These are phyloP conservation scores for Graphiopsis chlorocephala DNA, from an alignment of 2,329 filamentous ascomycete species.

Conservation along the genomic window DNA sequence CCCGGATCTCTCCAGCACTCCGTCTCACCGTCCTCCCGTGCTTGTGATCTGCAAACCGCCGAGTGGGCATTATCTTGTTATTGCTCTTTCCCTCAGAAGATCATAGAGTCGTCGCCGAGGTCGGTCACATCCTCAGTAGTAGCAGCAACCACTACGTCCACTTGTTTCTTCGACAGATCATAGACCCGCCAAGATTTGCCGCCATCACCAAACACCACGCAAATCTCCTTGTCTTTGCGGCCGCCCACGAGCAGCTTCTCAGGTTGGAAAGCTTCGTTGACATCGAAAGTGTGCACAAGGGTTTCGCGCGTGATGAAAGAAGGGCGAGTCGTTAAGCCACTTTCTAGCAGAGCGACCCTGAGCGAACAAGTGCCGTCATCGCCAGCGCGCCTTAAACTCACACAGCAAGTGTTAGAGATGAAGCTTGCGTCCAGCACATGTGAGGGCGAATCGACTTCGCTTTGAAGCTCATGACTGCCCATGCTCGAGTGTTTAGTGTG, in stretches of 20 bases:
- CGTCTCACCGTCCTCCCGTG: neutral
- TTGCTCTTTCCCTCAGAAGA: neutral
- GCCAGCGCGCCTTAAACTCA: neutral
- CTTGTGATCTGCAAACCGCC: neutral
- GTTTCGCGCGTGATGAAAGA: slow-evolving; percentile 11
- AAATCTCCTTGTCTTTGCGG: slow-evolving; percentile 50
- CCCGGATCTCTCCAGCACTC: neutral
- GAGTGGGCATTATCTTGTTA: neutral
- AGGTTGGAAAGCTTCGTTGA: slow-evolving; percentile 47
- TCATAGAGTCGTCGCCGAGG: slow-evolving; percentile 1
- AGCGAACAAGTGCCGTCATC: neutral
- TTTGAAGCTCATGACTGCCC: neutral
- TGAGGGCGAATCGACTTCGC: neutral
- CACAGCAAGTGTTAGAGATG: slow-evolving; percentile 4
- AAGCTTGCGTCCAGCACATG: slow-evolving; percentile 13
- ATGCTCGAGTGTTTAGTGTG: slow-evolving; percentile 1
- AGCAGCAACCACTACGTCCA: neutral
- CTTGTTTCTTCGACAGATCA: slow-evolving; percentile 41
- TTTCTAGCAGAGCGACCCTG: neutral
- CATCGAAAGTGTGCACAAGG: slow-evolving; percentile 48
- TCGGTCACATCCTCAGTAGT: neutral
- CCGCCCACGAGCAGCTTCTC: slow-evolving; percentile 55
- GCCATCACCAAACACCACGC: slow-evolving; percentile 56
- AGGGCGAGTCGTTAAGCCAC: neutral
- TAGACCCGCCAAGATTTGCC: slow-evolving; percentile 54